These are phyloP conservation scores for Usnea hakonensis DNA, from an alignment of 495 filamentous ascomycete species.

Conservation along the genomic window DNA sequence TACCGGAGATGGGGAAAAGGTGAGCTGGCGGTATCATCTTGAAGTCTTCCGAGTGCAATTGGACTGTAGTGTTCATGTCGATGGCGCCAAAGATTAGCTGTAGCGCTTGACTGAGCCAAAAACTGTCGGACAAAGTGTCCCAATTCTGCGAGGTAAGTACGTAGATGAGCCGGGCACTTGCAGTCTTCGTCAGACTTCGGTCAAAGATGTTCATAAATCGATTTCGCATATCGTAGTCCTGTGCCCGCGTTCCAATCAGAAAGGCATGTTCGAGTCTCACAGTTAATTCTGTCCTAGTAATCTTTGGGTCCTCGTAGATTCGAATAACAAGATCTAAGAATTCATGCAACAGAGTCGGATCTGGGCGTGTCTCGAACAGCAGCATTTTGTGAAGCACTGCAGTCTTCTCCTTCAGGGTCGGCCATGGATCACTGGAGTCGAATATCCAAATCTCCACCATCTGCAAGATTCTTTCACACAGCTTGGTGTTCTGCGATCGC, in stretches of 20 bases:
- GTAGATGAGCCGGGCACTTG: slow-evolving; percentile 78
- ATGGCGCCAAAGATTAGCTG: slow-evolving; percentile 85
- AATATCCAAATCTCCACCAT: slow-evolving; percentile 98
- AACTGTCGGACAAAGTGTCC: slow-evolving; percentile 89
- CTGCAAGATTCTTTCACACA: slow-evolving; percentile 84
- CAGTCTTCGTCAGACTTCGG: slow-evolving; percentile 76
- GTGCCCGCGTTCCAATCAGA: slow-evolving; percentile 85
- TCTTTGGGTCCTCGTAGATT: slow-evolving; percentile 94
- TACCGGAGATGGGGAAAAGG: slow-evolving; percentile 53
- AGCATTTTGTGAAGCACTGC: slow-evolving; percentile 97
- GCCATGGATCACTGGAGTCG: slow-evolving; percentile 83
- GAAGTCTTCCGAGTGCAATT: slow-evolving; percentile 78
- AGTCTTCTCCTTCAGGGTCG: slow-evolving; percentile 95
- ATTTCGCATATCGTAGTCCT: slow-evolving; percentile 95
- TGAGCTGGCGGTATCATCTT: slow-evolving; percentile 61
- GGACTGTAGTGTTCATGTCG: slow-evolving; percentile 68
- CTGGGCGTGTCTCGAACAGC: slow-evolving; percentile 75
- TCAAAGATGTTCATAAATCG: slow-evolving; percentile 94
- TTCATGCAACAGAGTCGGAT: slow-evolving; percentile 75
- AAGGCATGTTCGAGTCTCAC: slow-evolving; percentile 97
- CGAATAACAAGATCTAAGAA: slow-evolving; percentile 94
- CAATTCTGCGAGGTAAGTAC: slow-evolving; percentile 91
- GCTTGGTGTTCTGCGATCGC: slow-evolving; percentile 71
- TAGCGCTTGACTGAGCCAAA: slow-evolving; percentile 91
- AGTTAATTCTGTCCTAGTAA: slow-evolving; percentile 88